A percentile compares a stretch with the other conserved stretches of the same genome.
Conservation (phyloP, 768 basidiomycete species). For the Leccinum boreale region DNA sequence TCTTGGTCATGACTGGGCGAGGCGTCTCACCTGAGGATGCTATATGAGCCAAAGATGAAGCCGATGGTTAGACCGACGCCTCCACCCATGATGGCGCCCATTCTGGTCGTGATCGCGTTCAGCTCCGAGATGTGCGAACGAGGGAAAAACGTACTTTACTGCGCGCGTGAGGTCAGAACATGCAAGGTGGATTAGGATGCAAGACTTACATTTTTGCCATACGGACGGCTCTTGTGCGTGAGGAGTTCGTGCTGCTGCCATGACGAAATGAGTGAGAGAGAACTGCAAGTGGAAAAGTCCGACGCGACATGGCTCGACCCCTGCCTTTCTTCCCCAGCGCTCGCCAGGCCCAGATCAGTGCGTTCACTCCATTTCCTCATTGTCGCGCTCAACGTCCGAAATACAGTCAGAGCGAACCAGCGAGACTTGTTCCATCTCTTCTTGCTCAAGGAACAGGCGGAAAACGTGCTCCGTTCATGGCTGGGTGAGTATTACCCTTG, state of each 20-base stretch:
- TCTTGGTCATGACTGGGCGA: background rate
- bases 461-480: conserved; percentile 72
- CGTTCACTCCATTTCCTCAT: conserved; percentile 27
- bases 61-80: conserved; percentile 96
- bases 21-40: conserved; percentile 74
- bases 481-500: conserved; percentile 49
- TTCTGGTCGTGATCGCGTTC: conserved; percentile 44
- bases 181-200: background rate
- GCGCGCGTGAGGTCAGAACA: conserved; percentile 16
- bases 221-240: conserved; percentile 55
- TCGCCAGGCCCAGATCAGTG: conserved; percentile 86
- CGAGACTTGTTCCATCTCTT: conserved; percentile 77
- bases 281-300: conserved; percentile 1
- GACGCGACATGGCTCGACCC: conserved; percentile 18
- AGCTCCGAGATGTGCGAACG: conserved; percentile 3
- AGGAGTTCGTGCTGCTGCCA: conserved; percentile 33
- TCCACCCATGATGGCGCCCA: conserved; percentile 90
- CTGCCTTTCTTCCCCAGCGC: conserved; percentile 63
- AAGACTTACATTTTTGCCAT: conserved; percentile 69
- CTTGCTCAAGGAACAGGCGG: conserved; percentile 70
- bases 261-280: conserved; percentile 11
- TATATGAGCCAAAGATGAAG: conserved; percentile 94
- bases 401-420: conserved; percentile 78
- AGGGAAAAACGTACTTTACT: conserved; percentile 55
- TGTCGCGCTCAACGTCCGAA: conserved; percentile 9